A percentile compares a stretch with the other conserved stretches of the same genome.
phyloP scores from a whole-genome alignment of 805 yeast species.

The Metschnikowia peoriensis region DNA sequence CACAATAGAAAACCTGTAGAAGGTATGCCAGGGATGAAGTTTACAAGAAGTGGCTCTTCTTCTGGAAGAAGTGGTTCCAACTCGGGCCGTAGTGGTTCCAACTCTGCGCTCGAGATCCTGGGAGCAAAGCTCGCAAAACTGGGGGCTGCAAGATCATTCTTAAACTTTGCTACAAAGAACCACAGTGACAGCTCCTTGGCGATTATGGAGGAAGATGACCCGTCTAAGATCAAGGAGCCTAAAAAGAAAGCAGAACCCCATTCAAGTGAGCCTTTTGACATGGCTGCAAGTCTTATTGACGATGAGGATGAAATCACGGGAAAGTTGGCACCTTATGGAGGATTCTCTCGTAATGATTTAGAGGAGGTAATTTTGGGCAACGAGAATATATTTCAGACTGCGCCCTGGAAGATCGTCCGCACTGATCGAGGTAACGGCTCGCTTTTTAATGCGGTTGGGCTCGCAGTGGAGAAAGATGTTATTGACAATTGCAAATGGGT shows the following conservation, averaged over 20 bases:
- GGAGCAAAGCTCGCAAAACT: constrained; percentile 4
- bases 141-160: constrained; percentile 9
- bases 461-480: constrained; percentile 43
- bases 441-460: constrained; percentile 74
- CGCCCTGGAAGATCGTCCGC: constrained; percentile 75
- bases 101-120: constrained; percentile 1
- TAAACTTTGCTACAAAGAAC: constrained; percentile 22
- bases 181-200: constrained; percentile 31
- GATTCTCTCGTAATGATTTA: constrained; percentile 63
- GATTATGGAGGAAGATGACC: constrained; percentile 31
- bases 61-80: constrained; percentile 20
- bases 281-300: constrained; percentile 12
- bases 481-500: constrained; percentile 60
- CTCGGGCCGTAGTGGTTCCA: constrained; percentile 11
- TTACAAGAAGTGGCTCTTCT: constrained; percentile 27
- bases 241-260: constrained; percentile 3
- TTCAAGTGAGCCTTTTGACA: constrained; percentile 15
- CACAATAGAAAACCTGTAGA: constrained; percentile 30
- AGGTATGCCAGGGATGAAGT: constrained; percentile 36
- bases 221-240: constrained; percentile 2
- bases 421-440: constrained; percentile 83
- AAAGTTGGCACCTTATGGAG: constrained; percentile 66
- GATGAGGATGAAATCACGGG: constrained; percentile 15
- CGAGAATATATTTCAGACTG: constrained; percentile 49
- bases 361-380: constrained; percentile 43